These are phyloP conservation scores for Claviceps sp. DNA, from an alignment of 2,329 filamentous ascomycete genomes.

Conservation along the genomic window DNA sequence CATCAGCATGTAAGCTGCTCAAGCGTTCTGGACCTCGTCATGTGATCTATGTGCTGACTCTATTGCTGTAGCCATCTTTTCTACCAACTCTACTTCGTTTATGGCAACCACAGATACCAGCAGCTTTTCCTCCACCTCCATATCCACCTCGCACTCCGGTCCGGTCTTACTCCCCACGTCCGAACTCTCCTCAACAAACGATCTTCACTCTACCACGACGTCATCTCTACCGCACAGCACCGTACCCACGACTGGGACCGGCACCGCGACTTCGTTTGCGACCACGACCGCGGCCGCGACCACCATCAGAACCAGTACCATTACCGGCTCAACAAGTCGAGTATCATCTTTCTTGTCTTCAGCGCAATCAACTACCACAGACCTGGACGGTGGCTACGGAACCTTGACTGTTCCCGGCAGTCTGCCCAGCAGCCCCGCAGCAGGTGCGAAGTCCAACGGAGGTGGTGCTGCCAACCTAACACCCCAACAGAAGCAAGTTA, in stretches of 20 bases:
- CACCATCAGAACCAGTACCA: not conserved
- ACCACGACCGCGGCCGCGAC: not conserved
- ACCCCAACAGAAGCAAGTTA: constrained; percentile 27
- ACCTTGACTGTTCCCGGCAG: not conserved
- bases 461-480: constrained; percentile 14
- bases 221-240: not conserved
- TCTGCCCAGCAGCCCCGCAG: not conserved
- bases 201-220: not conserved
- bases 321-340: not conserved
- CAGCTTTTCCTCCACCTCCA: constrained; percentile 1
- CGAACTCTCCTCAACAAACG: no score
- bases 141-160: not conserved
- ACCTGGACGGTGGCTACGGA: not conserved
- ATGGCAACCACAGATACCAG: not conserved
- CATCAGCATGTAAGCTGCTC: constrained; percentile 12
- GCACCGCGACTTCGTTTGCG: not conserved
- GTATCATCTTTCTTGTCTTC: not conserved
- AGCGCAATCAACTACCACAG: not conserved
- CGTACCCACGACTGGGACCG: not conserved
- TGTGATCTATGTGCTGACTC: not conserved
- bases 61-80: not conserved
- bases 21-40: not conserved
- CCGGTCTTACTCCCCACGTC: not conserved
- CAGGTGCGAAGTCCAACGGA: not conserved
- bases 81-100: constrained; percentile 5